These are phyloP conservation scores for Rhizodiscina lignyota DNA, from an alignment of 495 filamentous ascomycete genomes.

Conservation along the genomic window DNA sequence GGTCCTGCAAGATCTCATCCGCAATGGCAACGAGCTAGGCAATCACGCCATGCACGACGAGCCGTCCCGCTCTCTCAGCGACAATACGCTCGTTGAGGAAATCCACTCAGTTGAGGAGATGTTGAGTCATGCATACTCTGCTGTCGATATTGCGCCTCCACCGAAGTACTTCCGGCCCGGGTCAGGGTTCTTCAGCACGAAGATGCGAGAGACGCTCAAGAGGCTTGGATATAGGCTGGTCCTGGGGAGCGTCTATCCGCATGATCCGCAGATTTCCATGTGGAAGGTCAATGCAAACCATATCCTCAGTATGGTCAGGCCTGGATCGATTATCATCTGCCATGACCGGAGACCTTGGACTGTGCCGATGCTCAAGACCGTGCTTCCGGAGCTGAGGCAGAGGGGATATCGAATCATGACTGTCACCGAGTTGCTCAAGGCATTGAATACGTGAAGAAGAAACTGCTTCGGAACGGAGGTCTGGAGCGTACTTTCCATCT, in stretches of 20 bases:
- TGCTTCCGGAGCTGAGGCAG: constrained; percentile 50
- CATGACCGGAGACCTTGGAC: constrained; percentile 75
- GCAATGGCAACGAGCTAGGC: constrained; percentile 50
- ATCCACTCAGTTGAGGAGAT: constrained; percentile 28
- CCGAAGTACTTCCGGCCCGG: constrained; percentile 62
- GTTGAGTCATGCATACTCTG: constrained; percentile 38
- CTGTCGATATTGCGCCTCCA: constrained; percentile 16
- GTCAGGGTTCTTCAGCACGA: constrained; percentile 56
- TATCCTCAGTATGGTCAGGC: constrained; percentile 57
- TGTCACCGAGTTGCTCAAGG: constrained; percentile 43
- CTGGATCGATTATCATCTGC: constrained; percentile 64
- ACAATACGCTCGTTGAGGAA: constrained; percentile 15
- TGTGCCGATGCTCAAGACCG: constrained; percentile 49
- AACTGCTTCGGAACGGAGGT: too few species aligned
- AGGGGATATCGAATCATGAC: constrained; percentile 54
- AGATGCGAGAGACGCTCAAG: constrained; percentile 40
- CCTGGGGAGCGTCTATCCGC: constrained; percentile 69
- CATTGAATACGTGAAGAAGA: constrained; percentile 1
- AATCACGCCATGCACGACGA: constrained; percentile 84
- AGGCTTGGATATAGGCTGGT: constrained; percentile 48
- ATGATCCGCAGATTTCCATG: constrained; percentile 62
- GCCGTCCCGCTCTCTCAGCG: constrained; percentile 32
- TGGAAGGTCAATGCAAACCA: constrained; percentile 58
- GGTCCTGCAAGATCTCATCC: constrained; percentile 42
- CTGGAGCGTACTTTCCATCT: too few species aligned